These are phyloP conservation scores for Gliomastix tumulicola DNA, from an alignment of 2,329 filamentous ascomycete species.

Conservation along the genomic window DNA sequence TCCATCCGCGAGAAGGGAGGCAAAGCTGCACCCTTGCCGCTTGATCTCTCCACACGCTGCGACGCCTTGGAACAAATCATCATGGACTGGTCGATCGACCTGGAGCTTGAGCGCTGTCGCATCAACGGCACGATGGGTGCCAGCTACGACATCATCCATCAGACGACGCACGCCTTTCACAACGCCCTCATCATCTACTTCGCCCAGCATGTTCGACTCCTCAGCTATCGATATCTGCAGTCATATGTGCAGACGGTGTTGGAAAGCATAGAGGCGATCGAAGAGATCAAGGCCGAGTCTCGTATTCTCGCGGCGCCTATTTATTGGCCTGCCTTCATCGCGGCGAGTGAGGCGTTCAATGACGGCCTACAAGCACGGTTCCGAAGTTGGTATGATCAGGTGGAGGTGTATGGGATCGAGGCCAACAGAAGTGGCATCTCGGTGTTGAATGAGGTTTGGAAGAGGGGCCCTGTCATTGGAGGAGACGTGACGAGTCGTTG, in stretches of 20 bases:
- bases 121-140: not conserved
- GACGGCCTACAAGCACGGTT: conserved; percentile 10
- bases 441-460: conserved; percentile 12
- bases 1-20: not conserved
- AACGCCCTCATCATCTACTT: conserved; percentile 17
- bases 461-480: not conserved
- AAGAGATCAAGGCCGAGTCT: conserved; percentile 10
- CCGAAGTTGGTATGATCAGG: conserved; percentile 9
- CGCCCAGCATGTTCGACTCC: conserved; percentile 9
- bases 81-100: conserved; percentile 3
- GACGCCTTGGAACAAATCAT: conserved; percentile 15
- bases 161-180: conserved; percentile 9
- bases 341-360: conserved; percentile 12
- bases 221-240: conserved; percentile 10
- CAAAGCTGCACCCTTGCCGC: not conserved
- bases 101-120: not conserved
- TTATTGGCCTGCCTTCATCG: conserved; percentile 15
- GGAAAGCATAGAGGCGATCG: conserved; percentile 11
- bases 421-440: conserved; percentile 12
- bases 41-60: conserved; percentile 13
- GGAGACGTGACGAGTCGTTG: not conserved
- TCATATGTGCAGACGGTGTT: conserved; percentile 10
- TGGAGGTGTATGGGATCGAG: conserved; percentile 12
- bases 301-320: conserved; percentile 11
- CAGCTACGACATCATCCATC: not conserved